Base-by-base conservation (phyloP, 2,329 filamentous ascomycete genomes). In the Calonectria honghensis region DNA sequence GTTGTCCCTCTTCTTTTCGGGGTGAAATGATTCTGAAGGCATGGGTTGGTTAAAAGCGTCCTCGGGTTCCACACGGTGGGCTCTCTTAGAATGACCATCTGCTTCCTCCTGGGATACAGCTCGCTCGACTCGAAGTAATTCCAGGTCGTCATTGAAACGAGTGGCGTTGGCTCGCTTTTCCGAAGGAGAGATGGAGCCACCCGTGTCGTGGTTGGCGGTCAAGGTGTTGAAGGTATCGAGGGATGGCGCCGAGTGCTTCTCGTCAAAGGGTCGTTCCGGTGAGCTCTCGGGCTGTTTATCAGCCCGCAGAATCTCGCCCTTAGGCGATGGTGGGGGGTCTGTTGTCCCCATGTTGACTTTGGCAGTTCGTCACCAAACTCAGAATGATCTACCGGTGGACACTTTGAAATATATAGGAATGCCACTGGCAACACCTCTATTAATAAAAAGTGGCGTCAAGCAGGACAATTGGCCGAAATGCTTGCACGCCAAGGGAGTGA, bases 121-220 rank as follows among this genome's bases (percentile, higher is more conserved):
- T 2, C 87, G 85, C 77, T 90, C 88, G 59, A 87, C 84, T 4
- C 88, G 87, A 29, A 89, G 82, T 6, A 90, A 82, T 72, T 89
- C 88, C 20, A 90, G 84, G 65, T 89, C 87, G 69, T 90, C 88
- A 63, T 86, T 85, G 20, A 89, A 80, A 4, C 88, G 85, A 72
- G 79, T 83, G 35, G 81, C 82, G 57, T 86, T 81, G 48, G 83
- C 83, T 13, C 84, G 83, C 57, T 82, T 81, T 16, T 75, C 75
- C 1, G 79, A 76, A 1, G 82, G 81, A 3, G 82, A 82, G 37
- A 77, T 76, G 14, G 79, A 77, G 32, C 74, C 75, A 50, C 81
- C 75, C 16, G 77, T 77, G 4, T 81, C 76, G 48, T 79, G 75
- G 52, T 65, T 75, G 5, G 77, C 76, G 41, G 78, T 80, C 24